These are phyloP conservation scores for Neoarthrinium moseri DNA, from an alignment of 2,329 filamentous ascomycete genomes.

Conservation along the genomic window DNA sequence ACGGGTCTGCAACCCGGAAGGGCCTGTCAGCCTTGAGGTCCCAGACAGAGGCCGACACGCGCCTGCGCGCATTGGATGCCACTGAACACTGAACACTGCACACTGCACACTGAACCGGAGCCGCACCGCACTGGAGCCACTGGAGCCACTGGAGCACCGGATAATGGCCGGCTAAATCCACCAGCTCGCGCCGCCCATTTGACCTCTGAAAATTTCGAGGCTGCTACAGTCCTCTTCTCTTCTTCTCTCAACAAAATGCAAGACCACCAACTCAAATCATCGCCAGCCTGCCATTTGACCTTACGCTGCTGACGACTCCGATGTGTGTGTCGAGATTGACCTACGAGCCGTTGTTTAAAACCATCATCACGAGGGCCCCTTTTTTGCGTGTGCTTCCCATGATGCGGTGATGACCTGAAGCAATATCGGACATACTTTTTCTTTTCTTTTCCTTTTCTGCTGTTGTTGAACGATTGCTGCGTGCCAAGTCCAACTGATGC, in stretches of 20 bases:
- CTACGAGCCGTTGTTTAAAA: slow-evolving; percentile 61
- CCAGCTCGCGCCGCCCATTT: background rate
- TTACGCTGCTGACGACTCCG: slow-evolving; percentile 50
- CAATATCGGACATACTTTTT: slow-evolving; percentile 53
- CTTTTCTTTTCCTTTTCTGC: background rate
- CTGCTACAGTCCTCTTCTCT: slow-evolving; percentile 16
- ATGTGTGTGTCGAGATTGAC: slow-evolving; percentile 58
- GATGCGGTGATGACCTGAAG: slow-evolving; percentile 68
- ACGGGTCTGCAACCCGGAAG: too few relatives aligned
- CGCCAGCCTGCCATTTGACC: slow-evolving; percentile 34
- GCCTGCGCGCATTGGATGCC: too few relatives aligned
- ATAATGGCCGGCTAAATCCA: background rate
- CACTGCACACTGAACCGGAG: too few relatives aligned
- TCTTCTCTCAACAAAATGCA: slow-evolving; percentile 27
- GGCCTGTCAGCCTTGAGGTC: too few relatives aligned
- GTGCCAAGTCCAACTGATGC: background rate
- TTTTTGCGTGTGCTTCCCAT: slow-evolving; percentile 55
- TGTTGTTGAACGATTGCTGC: background rate
- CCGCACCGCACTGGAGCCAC: too few relatives aligned
- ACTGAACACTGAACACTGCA: too few relatives aligned
- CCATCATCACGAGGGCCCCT: slow-evolving; percentile 68
- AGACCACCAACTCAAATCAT: slow-evolving; percentile 47
- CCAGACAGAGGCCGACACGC: too few relatives aligned
- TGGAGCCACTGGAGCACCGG: too few relatives aligned
- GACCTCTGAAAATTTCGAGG: slow-evolving; percentile 14